A percentile compares a stretch with the other conserved stretches of the same genome.
phyloP scores from a whole-genome alignment of 2,329 filamentous ascomycete species.

The Phyllosticta citribraziliensis region DNA sequence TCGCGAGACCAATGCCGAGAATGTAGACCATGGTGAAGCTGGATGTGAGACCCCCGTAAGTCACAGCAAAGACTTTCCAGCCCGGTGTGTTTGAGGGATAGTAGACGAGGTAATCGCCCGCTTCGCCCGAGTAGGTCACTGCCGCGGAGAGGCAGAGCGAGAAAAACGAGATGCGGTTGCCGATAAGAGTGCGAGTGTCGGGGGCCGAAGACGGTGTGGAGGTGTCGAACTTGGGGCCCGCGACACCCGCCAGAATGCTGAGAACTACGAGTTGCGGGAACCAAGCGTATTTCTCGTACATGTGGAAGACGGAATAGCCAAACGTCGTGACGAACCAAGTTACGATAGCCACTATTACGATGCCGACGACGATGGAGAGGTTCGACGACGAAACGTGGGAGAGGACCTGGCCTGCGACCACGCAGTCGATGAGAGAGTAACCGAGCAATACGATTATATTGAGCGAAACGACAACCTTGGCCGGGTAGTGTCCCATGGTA shows the following conservation, averaged over 20 bases:
- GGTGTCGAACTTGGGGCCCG: slow-evolving; percentile 50
- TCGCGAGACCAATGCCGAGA: slow-evolving; percentile 52
- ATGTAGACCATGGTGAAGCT: slow-evolving; percentile 54
- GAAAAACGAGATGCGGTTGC: slow-evolving; percentile 58
- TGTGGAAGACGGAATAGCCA: slow-evolving; percentile 58
- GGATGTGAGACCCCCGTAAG: slow-evolving; percentile 44
- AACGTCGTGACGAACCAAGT: slow-evolving; percentile 57
- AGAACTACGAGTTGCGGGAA: slow-evolving; percentile 53
- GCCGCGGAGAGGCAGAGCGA: slow-evolving; percentile 56
- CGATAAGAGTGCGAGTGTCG: slow-evolving; percentile 42
- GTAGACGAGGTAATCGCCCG: slow-evolving; percentile 61
- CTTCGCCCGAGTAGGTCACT: slow-evolving; percentile 53
- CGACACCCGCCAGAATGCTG: slow-evolving; percentile 52
- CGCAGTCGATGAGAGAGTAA: slow-evolving; percentile 53
- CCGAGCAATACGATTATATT: slow-evolving; percentile 55
- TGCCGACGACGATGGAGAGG: slow-evolving; percentile 56
- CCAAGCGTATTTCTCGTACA: slow-evolving; percentile 60
- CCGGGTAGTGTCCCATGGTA: slow-evolving; percentile 56
- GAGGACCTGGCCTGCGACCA: slow-evolving; percentile 59
- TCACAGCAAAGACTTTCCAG: slow-evolving; percentile 46
- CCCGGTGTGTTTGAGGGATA: slow-evolving; percentile 45
- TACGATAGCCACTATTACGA: slow-evolving; percentile 54
- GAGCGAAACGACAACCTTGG: slow-evolving; percentile 52
- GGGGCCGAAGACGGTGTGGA: slow-evolving; percentile 39
- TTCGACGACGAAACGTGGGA: slow-evolving; percentile 52